phyloP scores from a whole-genome alignment of 2,329 filamentous ascomycete species.

The Xylariaceae sp. region DNA sequence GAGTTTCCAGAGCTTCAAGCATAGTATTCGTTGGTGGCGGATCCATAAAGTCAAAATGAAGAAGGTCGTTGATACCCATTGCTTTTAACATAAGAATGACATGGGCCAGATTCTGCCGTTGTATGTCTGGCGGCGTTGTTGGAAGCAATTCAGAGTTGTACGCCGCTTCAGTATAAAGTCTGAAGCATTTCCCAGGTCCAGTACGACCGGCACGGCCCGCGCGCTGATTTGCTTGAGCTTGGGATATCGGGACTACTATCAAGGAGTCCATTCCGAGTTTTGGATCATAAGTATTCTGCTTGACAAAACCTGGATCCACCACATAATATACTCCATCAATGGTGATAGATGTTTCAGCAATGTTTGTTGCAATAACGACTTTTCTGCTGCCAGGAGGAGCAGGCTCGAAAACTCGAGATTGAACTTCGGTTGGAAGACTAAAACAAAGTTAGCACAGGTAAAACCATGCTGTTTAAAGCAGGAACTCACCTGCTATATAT shows the following conservation, averaged over 20 bases:
- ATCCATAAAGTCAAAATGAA: slow-evolving; percentile 99
- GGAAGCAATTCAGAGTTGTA: slow-evolving; percentile 98
- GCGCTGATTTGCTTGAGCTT: slow-evolving; percentile 94
- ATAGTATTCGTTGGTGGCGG: slow-evolving; percentile 97
- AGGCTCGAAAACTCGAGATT: slow-evolving; percentile 92
- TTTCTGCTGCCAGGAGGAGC: slow-evolving; percentile 86
- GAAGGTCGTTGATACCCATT: slow-evolving; percentile 97
- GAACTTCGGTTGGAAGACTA: slow-evolving; percentile 89
- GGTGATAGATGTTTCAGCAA: slow-evolving; percentile 96
- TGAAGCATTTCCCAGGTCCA: slow-evolving; percentile 93
- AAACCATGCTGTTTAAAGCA: background rate
- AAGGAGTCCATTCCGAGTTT: slow-evolving; percentile 98
- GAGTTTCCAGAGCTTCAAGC: slow-evolving; percentile 92
- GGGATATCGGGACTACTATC: slow-evolving; percentile 93
- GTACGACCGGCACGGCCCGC: slow-evolving; percentile 92
- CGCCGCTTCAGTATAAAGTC: slow-evolving; percentile 92
- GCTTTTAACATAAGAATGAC: slow-evolving; percentile 98
- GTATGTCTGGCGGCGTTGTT: slow-evolving; percentile 94
- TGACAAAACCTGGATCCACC: slow-evolving; percentile 95
- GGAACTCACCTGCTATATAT: slow-evolving; percentile 72
- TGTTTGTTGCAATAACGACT: slow-evolving; percentile 97
- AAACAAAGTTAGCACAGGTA: background rate
- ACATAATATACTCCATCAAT: slow-evolving; percentile 99
- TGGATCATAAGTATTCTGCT: slow-evolving; percentile 95
- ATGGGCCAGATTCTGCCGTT: slow-evolving; percentile 87